Percentiles rank a stretch among this genome's conserved stretches.
Conservation (phyloP, 345 rosid genomes). For the Melaleuca alternifolia region DNA sequence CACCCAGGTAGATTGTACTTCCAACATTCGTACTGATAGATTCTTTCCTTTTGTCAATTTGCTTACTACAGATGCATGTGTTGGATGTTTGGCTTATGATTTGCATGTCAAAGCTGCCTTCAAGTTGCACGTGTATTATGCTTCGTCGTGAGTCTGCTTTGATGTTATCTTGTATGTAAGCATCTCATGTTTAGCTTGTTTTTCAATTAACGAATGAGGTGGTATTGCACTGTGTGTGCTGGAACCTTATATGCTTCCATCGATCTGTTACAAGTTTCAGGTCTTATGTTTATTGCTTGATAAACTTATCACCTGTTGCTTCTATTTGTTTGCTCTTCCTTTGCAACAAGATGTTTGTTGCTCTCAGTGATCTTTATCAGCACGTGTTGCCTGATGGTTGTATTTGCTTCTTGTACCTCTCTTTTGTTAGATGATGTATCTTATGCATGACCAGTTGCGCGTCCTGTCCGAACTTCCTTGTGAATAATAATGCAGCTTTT, state of each 20-base stretch:
- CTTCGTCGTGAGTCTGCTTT: not conserved
- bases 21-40: not conserved
- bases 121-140: not conserved
- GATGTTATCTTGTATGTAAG: not conserved
- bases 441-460: not conserved
- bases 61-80: not conserved
- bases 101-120: not conserved
- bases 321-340: not conserved
- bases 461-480: not conserved
- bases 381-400: not conserved
- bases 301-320: not conserved
- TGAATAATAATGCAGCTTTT: not conserved
- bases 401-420: not conserved
- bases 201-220: not conserved
- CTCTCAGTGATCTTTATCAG: not conserved
- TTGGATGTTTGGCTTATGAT: not conserved
- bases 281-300: not conserved
- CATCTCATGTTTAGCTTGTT: not conserved
- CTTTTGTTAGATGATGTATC: not conserved
- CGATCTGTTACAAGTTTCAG: not conserved
- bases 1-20: conserved; percentile 32
- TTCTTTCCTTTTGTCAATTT: not conserved
- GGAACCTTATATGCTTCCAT: not conserved
- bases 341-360: not conserved
- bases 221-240: not conserved